Percentiles rank a stretch among this genome's conserved stretches.
These are phyloP conservation scores for Lipomyces starkeyi DNA, from an alignment of 805 yeast species.

Conservation along the genomic window DNA sequence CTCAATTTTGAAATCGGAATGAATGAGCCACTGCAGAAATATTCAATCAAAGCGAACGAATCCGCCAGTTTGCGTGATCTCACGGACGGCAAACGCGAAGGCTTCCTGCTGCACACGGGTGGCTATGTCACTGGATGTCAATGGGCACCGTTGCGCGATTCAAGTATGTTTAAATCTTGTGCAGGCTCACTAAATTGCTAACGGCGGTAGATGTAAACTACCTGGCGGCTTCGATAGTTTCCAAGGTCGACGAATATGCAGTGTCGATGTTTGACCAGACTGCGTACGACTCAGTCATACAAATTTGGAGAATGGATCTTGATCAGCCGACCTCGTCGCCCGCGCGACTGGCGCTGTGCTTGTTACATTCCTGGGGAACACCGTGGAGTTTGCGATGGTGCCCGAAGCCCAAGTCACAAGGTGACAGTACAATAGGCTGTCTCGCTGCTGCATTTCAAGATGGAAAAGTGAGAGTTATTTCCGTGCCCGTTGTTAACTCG, in stretches of 20 bases:
- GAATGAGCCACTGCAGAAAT: slow-evolving; percentile 6
- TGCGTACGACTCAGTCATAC: slow-evolving; percentile 23
- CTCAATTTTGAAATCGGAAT: slow-evolving; percentile 13
- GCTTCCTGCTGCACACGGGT: slow-evolving; percentile 24
- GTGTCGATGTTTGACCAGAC: slow-evolving; percentile 9
- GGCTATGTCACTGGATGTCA: slow-evolving; percentile 32
- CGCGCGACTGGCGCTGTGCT: slow-evolving; percentile 15
- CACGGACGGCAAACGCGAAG: slow-evolving; percentile 21
- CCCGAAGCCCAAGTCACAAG: slow-evolving; percentile 14
- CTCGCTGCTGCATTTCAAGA: slow-evolving; percentile 34
- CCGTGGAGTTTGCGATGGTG: slow-evolving; percentile 34
- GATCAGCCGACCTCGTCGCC: background rate
- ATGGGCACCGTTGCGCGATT: slow-evolving; percentile 32
- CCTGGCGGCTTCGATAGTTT: slow-evolving; percentile 24
- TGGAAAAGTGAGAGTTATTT: slow-evolving; percentile 32
- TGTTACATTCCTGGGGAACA: slow-evolving; percentile 37
- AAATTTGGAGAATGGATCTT: slow-evolving; percentile 30
- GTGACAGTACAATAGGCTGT: slow-evolving; percentile 7
- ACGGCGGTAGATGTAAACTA: slow-evolving; percentile 19
- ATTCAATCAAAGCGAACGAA: slow-evolving; percentile 1
- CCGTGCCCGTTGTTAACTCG: slow-evolving; percentile 10
- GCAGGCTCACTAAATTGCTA: background rate
- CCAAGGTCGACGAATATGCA: slow-evolving; percentile 19
- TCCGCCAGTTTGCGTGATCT: background rate
- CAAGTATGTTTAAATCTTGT: slow-evolving; percentile 9